Evolutionary conservation across 2,329 filamentous ascomycete species (phyloP), one percentile per base, ranked within the genome.

Genomic region (Alternaria viburni): DNA sequence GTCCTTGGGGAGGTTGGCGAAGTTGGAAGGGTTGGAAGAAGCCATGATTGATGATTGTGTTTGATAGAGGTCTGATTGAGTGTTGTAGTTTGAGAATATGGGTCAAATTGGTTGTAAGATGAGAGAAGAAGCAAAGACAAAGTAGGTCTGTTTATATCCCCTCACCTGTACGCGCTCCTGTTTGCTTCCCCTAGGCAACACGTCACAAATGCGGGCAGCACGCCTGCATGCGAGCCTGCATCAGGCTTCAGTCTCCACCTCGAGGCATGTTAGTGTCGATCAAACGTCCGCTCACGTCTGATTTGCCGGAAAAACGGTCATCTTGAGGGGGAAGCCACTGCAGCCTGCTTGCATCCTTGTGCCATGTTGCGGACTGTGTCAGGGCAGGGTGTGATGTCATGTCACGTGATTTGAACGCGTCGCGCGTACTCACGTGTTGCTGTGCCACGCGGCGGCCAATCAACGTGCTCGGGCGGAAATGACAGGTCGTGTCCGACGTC

Each of bases 1-100:
- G 45, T 85, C 83, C 56, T 81, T 83, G 62, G 83, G 79, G 43
- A 83, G 81, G 77, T 86, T 86, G 77, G 83, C 83, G 66, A 86
- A 86, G 79, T 86, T 86, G 61, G 77, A 80, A 32, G 83, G 83
- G 77, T 86, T 86, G 68, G 79, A 77, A 63, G 75, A 77, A 41
- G 79, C 74, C 79, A 81, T 81, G 19, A 19, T 52, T 64, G 70
- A 44, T 64, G 70, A 45, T 52, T 11, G 13, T 64, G 30, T 26
- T 46, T 17, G 49, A 26, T 51, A 46, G 57, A 43, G 36, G 45
- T 61, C 52, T 54, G 13, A 47, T 57, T 46, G 52, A 26, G 32
- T 54, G 26, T 30, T 55, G 17, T 23, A 46, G 19, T 56, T 59
- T 65, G 51, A 46, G 51, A 30, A 13, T 41, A 23, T 26, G 6